These are phyloP conservation scores for Cytospora piceae DNA, from an alignment of 2,329 filamentous ascomycete species.

Conservation along the genomic window DNA sequence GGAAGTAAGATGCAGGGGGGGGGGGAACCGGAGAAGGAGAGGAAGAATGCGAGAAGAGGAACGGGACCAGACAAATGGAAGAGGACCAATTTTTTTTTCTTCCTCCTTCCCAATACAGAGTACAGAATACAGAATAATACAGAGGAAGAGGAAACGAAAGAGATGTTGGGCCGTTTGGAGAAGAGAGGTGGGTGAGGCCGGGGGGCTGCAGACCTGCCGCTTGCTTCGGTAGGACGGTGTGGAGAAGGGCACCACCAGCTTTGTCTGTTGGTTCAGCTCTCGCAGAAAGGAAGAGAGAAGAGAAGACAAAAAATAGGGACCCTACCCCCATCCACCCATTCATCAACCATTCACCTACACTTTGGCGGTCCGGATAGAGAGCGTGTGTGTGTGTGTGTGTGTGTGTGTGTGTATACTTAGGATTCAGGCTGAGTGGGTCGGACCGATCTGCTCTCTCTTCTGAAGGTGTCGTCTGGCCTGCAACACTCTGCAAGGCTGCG, in stretches of 20 bases:
- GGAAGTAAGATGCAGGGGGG: neutral
- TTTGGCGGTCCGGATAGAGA: too few species aligned
- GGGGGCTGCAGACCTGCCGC: neutral
- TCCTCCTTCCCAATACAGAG: too few species aligned
- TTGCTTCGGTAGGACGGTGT: neutral
- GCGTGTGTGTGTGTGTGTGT: neutral
- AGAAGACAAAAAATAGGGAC: too few species aligned
- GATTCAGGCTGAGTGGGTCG: neutral
- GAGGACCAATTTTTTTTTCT: too few species aligned
- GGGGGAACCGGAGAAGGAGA: neutral
- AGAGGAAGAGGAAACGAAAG: neutral
- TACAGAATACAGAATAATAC: neutral
- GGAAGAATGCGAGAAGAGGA: neutral
- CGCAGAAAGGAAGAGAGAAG: too few species aligned
- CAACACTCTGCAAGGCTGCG: conserved; percentile 4
- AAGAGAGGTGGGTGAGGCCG: neutral
- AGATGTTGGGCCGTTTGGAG: neutral
- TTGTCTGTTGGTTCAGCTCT: neutral
- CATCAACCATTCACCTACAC: too few species aligned
- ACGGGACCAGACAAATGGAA: neutral
- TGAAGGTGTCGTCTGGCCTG: neutral
- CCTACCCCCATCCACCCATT: too few species aligned
- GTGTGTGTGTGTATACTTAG: too few species aligned
- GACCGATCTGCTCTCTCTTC: neutral
- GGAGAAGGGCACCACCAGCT: neutral